These are phyloP conservation scores for Adansonia madagascariensis DNA, from an alignment of 441 rosid genomes.

Conservation along the genomic window DNA sequence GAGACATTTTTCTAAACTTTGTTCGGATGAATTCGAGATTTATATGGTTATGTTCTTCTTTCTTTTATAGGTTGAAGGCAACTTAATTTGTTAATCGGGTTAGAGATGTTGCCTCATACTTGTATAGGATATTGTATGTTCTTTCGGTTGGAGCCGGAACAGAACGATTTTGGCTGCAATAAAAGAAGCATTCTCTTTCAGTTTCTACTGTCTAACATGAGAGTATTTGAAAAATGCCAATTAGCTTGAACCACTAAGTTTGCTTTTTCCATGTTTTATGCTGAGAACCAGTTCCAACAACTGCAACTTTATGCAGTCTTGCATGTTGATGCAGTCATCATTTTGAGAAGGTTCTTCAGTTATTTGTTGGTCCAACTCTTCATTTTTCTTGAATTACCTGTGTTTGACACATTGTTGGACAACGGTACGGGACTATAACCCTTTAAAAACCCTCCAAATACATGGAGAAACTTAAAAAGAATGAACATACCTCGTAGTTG, in stretches of 20 bases:
- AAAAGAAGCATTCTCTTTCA: neutral
- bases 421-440: no score
- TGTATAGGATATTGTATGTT: neutral
- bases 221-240: neutral
- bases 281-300: neutral
- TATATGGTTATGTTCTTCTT: neutral
- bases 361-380: no score
- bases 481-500: no score
- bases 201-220: neutral
- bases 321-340: neutral
- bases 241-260: neutral
- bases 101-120: neutral
- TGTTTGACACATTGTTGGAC: no score
- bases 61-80: neutral
- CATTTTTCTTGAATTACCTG: no score
- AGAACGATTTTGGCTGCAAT: neutral
- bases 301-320: neutral
- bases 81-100: neutral
- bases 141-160: neutral
- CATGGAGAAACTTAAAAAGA: no score
- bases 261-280: neutral
- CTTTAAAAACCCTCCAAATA: no score
- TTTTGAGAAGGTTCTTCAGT: neutral
- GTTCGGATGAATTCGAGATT: neutral
- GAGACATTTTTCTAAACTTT: neutral